Evolutionary conservation across 2,329 filamentous ascomycete genomes (phyloP), one percentile per base, ranked within the genome.

Genomic region (Fusarium denticulatum): DNA sequence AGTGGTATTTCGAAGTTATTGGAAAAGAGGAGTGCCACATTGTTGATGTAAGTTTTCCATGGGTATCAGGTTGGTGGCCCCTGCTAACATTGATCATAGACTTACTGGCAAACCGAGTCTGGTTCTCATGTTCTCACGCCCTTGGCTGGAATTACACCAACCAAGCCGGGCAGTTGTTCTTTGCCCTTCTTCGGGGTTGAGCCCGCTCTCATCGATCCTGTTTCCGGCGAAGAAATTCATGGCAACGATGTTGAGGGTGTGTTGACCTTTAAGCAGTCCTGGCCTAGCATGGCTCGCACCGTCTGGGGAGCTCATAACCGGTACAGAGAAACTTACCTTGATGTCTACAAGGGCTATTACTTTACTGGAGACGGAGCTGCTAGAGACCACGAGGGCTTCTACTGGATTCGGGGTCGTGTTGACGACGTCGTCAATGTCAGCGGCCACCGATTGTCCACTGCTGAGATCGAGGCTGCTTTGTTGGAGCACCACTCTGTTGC

Each of bases 91-190:
- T 69, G 2, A 52, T 28, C 75, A 59, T 81, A 97, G 94, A 99
- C 96, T 60, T 99, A 99, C 89, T 99, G 96, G 96, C 96, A 99
- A 90, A 99, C 96, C 60, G 96, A 99, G 87, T 99, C 96, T 5
- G 96, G 96, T 64, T 98, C 94, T 72, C 92, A 99, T 84, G 95
- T 97, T 79, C 98, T 99, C 82, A 94, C 95, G 10, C 96, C 96
- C 24, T 88, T 99, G 67, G 95, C 93, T 56, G 96, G 96, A 80
- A 89, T 98, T 40, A 98, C 96, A 2, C 95, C 96, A 30, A 98
- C 96, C 30, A 99, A 99, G 87, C 96, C 96, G 26, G 96, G 96
- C 61, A 97, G 94, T 81, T 96, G 96, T 14, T 98, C 96, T 16
- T 88, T 98, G 42, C 96, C 96, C 45, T 99, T 98, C 90, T 99